Evolutionary conservation across 2,329 filamentous ascomycete species (phyloP).

Genomic region (Pseudopyricularia javanii): DNA sequence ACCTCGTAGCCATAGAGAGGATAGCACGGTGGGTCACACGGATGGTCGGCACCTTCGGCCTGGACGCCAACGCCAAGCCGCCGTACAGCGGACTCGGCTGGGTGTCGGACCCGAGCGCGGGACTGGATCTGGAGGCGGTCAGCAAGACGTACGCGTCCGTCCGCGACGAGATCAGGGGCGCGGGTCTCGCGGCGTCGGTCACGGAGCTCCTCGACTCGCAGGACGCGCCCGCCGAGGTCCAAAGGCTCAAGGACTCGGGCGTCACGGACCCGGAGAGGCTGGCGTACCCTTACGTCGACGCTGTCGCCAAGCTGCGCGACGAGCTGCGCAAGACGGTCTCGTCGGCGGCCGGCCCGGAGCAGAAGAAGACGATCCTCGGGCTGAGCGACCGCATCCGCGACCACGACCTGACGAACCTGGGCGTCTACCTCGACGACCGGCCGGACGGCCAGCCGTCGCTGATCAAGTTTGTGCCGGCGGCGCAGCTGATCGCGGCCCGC

Average conservation of each 20-base stretch:
- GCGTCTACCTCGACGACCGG: conserved; percentile 81
- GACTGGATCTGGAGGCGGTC: conserved; percentile 27
- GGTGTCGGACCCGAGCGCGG: conserved; percentile 27
- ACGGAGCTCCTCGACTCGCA: conserved; percentile 14
- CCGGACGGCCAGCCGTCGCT: conserved; percentile 53
- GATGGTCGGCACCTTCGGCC: conserved; percentile 73
- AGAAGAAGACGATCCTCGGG: conserved; percentile 56
- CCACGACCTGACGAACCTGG: conserved; percentile 66
- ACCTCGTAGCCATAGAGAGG: conserved; percentile 31
- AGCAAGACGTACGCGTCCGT: neutral
- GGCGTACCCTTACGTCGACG: conserved; percentile 41
- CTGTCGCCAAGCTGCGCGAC: conserved; percentile 44
- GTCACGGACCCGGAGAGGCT: conserved; percentile 31
- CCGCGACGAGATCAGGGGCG: neutral
- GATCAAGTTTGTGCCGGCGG: conserved; percentile 51
- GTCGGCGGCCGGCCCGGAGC: conserved; percentile 25
- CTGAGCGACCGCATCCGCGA: conserved; percentile 76
- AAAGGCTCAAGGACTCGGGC: conserved; percentile 28
- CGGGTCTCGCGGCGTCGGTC: conserved; percentile 11
- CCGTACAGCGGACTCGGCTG: conserved; percentile 37
- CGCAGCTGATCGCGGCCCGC: conserved; percentile 38
- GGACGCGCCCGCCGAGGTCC: conserved; percentile 33
- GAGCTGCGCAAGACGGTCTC: conserved; percentile 45
- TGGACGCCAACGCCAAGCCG: conserved; percentile 46
- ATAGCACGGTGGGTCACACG: conserved; percentile 71